These are phyloP conservation scores for Fusarium sp. DNA, from an alignment of 2,329 filamentous ascomycete species.

Conservation along the genomic window DNA sequence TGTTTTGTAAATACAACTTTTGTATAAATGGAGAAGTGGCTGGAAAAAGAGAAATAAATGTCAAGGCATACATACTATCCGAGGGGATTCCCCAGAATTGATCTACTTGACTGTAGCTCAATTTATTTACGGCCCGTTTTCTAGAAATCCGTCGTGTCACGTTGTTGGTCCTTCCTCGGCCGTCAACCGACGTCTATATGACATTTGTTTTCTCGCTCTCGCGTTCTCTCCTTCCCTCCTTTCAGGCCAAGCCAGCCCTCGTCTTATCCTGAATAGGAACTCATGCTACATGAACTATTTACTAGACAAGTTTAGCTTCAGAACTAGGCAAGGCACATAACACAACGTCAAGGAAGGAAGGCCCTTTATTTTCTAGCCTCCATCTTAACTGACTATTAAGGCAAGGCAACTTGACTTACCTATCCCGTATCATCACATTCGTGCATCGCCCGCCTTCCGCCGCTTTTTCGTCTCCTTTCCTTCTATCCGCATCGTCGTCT, in stretches of 20 bases:
- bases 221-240: background rate
- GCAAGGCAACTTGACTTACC: background rate
- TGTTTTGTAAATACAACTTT: background rate
- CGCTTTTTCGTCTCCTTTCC: constrained; percentile 16
- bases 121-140: background rate
- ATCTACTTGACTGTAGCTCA: background rate
- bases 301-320: constrained; percentile 20
- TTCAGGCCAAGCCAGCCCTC: background rate
- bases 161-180: constrained; percentile 25
- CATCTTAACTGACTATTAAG: background rate
- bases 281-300: constrained; percentile 19
- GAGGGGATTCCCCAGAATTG: too few species aligned
- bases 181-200: constrained; percentile 20
- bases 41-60: background rate
- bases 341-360: constrained; percentile 27
- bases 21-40: too few species aligned
- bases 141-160: background rate
- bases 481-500: background rate
- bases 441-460: constrained; percentile 25
- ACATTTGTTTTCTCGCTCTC: constrained; percentile 10
- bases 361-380: constrained; percentile 21
- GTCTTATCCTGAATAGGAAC: constrained; percentile 37
- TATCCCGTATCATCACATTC: constrained; percentile 21
- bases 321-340: constrained; percentile 34
- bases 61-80: too few species aligned